Percentiles rank a stretch among this genome's conserved stretches.
phyloP scores from a whole-genome alignment of 2,329 filamentous ascomycete genomes.

The Madurella mycetomatis region DNA sequence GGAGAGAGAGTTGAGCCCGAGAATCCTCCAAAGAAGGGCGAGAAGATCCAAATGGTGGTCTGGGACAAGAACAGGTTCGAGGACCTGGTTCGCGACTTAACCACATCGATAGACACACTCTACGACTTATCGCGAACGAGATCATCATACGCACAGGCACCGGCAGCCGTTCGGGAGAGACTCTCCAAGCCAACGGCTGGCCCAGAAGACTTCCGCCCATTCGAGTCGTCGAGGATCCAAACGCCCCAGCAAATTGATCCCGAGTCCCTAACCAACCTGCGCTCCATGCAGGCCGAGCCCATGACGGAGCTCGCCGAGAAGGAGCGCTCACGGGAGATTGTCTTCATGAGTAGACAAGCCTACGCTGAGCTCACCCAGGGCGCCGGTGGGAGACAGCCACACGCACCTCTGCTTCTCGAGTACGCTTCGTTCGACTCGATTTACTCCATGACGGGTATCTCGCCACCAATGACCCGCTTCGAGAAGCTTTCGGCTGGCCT shows the following conservation, averaged over 20 bases:
- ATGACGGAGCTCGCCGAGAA: slow-evolving; percentile 34
- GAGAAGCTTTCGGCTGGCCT: slow-evolving; percentile 58
- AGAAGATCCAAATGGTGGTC: slow-evolving; percentile 53
- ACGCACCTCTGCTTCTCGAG: slow-evolving; percentile 62
- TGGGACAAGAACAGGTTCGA: slow-evolving; percentile 72
- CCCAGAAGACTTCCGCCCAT: slow-evolving; percentile 46
- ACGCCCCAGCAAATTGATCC: slow-evolving; percentile 59
- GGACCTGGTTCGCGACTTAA: slow-evolving; percentile 69
- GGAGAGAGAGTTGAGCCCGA: slow-evolving; percentile 37
- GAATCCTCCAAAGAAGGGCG: slow-evolving; percentile 37
- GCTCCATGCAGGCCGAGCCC: slow-evolving; percentile 37
- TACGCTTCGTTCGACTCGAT: slow-evolving; percentile 63
- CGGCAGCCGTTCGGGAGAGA: slow-evolving; percentile 30
- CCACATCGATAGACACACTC: slow-evolving; percentile 72
- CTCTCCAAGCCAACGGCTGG: slow-evolving; percentile 33
- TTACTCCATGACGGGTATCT: slow-evolving; percentile 58
- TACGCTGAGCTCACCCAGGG: slow-evolving; percentile 46
- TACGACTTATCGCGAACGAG: slow-evolving; percentile 70
- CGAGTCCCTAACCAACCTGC: slow-evolving; percentile 46
- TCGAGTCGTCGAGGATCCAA: slow-evolving; percentile 57
- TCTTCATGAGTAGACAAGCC: slow-evolving; percentile 49
- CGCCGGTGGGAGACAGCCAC: slow-evolving; percentile 40
- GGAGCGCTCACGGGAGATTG: slow-evolving; percentile 41
- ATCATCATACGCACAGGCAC: slow-evolving; percentile 39
- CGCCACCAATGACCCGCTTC: slow-evolving; percentile 60